Conservation (phyloP, 768 basidiomycete genomes). For the Boletus rufocinnamomeus region DNA sequence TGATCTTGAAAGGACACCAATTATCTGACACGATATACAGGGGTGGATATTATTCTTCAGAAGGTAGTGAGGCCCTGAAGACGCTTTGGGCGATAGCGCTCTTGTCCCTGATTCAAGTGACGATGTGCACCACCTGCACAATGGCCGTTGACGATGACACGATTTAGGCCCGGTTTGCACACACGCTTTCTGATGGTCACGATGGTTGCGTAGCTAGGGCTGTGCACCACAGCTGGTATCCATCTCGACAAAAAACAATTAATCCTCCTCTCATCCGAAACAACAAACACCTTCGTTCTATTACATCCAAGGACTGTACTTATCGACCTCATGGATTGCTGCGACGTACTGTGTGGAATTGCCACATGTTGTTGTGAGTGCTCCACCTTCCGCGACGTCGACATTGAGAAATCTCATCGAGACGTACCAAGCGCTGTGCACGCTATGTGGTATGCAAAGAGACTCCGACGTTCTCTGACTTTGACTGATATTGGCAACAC, state of each 20-base stretch:
- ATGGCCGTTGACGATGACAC: too few relatives aligned
- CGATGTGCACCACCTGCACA: too few relatives aligned
- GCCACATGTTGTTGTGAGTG: constrained; percentile 25
- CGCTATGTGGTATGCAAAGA: constrained; percentile 17
- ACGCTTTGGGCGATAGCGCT: too few relatives aligned
- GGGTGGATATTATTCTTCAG: too few relatives aligned
- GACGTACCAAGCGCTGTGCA: constrained; percentile 8
- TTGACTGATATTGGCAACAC: background rate
- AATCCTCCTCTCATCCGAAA: background rate
- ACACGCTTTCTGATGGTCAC: too few relatives aligned
- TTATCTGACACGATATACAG: too few relatives aligned
- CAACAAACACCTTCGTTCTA: background rate
- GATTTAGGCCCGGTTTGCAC: too few relatives aligned
- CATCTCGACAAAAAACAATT: background rate
- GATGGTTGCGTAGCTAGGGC: background rate
- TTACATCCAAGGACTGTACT: background rate
- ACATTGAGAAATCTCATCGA: constrained; percentile 3
- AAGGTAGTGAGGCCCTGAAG: too few relatives aligned
- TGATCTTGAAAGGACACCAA: too few relatives aligned
- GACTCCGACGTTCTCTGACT: background rate
- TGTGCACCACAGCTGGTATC: background rate
- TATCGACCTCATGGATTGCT: constrained; percentile 25
- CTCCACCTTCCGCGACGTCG: background rate
- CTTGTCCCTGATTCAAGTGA: too few relatives aligned
- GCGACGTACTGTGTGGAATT: constrained; percentile 25